phyloP scores from a whole-genome alignment of 345 rosid genomes.

The Mercurialis annua region DNA sequence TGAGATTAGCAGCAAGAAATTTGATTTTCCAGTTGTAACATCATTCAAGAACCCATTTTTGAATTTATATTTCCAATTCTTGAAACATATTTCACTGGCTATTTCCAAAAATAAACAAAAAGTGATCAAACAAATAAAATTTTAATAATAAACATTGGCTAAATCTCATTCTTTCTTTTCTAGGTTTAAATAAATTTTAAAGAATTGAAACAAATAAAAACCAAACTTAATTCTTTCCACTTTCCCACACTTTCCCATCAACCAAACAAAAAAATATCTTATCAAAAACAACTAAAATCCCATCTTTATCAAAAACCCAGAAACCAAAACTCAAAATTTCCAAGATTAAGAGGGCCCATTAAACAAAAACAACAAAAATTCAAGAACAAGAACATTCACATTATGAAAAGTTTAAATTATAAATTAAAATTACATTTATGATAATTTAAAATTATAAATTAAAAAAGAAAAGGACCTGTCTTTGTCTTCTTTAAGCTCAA shows the following conservation, averaged over 20 bases:
- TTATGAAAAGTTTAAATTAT: not conserved
- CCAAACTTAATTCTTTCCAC: not conserved
- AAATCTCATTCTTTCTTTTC: not conserved
- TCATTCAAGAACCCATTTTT: not conserved
- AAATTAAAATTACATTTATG: not conserved
- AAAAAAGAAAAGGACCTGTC: not conserved
- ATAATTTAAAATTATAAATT: not conserved
- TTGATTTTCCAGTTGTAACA: not conserved
- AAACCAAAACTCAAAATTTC: constrained; percentile 9
- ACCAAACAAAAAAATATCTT: not conserved
- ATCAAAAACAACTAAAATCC: not conserved
- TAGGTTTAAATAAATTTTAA: not conserved
- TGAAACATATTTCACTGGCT: not conserved
- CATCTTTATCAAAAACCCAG: constrained; percentile 1
- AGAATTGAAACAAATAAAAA: not conserved
- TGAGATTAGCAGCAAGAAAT: not conserved
- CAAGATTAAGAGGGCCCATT: constrained; percentile 1
- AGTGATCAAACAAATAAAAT: not conserved
- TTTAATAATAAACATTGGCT: not conserved
- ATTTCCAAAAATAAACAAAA: constrained; percentile 1
- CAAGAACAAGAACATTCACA: not conserved
- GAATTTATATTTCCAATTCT: not conserved
- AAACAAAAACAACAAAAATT: not conserved
- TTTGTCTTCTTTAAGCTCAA: constrained; percentile 12
- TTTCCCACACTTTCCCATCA: not conserved